Evolutionary conservation across 1,139 yeast species (phyloP), one percentile per base, ranked within the genome.

Genomic region (Scheffersomyces lignicola): DNA sequence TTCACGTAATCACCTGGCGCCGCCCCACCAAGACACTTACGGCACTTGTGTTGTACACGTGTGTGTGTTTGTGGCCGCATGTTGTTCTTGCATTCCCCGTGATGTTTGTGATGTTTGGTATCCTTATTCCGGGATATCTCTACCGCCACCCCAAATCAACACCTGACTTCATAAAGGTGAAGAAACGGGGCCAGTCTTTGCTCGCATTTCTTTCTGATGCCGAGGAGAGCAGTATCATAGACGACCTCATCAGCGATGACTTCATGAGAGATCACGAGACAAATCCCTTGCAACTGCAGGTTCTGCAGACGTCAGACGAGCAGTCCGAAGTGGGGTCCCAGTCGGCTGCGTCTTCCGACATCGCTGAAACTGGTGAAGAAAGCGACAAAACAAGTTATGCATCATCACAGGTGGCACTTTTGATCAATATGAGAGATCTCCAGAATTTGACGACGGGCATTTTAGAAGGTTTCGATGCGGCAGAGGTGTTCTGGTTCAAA

Each of bases 121-220:
- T 83, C 2, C 68, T 88, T 62, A 65, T 83, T 1, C 92, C 95
- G 0, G 88, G 86, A 1, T 89, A 81, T 50, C 64, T 78, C 14
- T 67, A 73, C 35, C 68, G 88, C 36, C 96, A 88, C 53, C 95
- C 90, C 0, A 64, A 78, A 47, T 60, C 67, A 18, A 60, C 64
- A 9, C 69, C 73, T 0, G 65, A 66, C 18, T 47, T 69, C 20
- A 62, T 77, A 13, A 61, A 62, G 13, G 71, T 73, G 13, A 67
- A 68, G 42, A 64, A 58, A 18, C 60, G 83, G 33, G 88, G 88
- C 1, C 80, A 76, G 36, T 71, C 83, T 0, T 52, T 80, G 6
- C 57, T 80, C 39, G 73, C 72, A 12, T 76, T 69, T 41, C 60
- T 79, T 28, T 62, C 67, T 12, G 69, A 69, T n/a, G 58, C 71